Conservation (phyloP, 371 early-diverging fungal genomes). For the Sporodiniella umbellata region DNA sequence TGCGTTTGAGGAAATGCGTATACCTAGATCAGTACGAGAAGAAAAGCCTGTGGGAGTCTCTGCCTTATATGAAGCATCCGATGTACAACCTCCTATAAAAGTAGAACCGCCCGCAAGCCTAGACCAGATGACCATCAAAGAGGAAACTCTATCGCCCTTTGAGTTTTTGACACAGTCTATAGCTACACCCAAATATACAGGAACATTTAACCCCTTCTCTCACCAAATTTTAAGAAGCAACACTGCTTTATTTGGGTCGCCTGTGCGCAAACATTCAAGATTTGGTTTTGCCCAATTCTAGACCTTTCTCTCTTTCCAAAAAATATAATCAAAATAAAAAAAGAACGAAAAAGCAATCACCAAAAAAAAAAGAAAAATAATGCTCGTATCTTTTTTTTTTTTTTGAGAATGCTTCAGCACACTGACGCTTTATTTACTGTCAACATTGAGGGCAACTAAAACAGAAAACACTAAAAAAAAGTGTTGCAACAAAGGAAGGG, state of each 20-base stretch:
- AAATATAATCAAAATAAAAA: no score
- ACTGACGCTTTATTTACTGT: no score
- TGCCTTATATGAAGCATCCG: conserved; percentile 17
- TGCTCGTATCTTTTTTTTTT: not conserved
- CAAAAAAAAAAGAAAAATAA: not conserved
- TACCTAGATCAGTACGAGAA: conserved; percentile 4
- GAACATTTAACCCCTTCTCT: conserved; percentile 44
- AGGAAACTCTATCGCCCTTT: conserved; percentile 18
- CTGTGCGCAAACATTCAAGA: conserved; percentile 42
- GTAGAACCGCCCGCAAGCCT: conserved; percentile 3
- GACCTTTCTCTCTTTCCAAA: not conserved
- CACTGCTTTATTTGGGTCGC: conserved; percentile 27
- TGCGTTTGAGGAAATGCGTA: conserved; percentile 26
- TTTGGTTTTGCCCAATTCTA: conserved; percentile 45
- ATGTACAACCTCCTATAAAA: not conserved
- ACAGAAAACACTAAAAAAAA: no score
- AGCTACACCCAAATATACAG: conserved; percentile 35
- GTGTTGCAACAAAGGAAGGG: no score
- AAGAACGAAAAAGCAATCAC: no score
- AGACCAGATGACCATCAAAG: not conserved
- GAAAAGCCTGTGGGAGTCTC: conserved; percentile 36
- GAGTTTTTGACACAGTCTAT: conserved; percentile 34
- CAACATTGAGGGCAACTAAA: no score
- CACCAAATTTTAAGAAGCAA: conserved; percentile 34
- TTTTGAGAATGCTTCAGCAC: no score